Evolutionary conservation across 805 yeast genomes (phyloP).

Genomic region (Saccharomyces kudriavzevii): DNA sequence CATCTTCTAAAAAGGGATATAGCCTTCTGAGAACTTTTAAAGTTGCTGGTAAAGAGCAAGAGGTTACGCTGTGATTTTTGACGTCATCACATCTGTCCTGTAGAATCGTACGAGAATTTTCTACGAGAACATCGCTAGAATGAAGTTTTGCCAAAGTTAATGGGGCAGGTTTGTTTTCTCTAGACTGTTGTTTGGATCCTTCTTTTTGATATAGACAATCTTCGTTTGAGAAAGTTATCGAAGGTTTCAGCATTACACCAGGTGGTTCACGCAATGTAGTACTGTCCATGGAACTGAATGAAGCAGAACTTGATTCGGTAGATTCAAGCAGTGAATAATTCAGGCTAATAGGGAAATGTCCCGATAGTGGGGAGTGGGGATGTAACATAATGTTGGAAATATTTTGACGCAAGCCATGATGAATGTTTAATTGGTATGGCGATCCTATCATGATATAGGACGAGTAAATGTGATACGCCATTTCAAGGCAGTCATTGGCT

Average conservation of each 20-base stretch:
- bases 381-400: constrained; percentile 36
- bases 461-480: constrained; percentile 57
- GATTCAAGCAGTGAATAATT: neutral
- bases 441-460: constrained; percentile 59
- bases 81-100: neutral
- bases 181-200: neutral
- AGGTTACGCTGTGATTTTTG: neutral
- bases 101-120: neutral
- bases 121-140: neutral
- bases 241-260: neutral
- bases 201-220: neutral
- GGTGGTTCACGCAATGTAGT: neutral
- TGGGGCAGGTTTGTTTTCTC: constrained; percentile 3
- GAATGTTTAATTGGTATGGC: constrained; percentile 63
- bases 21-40: constrained; percentile 33
- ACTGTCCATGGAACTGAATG: neutral
- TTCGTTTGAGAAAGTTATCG: neutral
- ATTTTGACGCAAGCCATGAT: constrained; percentile 40
- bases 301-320: neutral
- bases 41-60: constrained; percentile 14
- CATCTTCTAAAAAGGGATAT: constrained; percentile 39
- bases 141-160: neutral
- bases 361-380: constrained; percentile 30
- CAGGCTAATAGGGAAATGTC: constrained; percentile 1
- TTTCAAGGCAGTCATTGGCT: constrained; percentile 49